Evolutionary conservation across 2,329 filamentous ascomycete species (phyloP).

Genomic region (Arthrobotrys musiformis): DNA sequence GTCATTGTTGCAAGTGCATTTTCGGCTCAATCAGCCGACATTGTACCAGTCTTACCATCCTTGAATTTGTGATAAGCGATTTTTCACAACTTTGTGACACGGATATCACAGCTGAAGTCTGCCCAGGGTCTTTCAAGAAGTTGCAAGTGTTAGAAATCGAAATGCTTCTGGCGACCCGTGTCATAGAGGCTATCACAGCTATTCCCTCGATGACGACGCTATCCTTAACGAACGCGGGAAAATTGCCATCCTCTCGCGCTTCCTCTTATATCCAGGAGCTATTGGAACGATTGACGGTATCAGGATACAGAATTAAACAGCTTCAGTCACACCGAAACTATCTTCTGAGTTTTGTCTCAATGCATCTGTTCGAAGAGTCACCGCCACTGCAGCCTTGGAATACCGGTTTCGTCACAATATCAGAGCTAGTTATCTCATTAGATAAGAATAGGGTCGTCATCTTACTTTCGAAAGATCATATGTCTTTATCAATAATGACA

Average conservation of each 20-base stretch:
- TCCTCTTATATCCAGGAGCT: not conserved
- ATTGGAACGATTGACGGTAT: not conserved
- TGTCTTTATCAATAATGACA: too few relatives aligned
- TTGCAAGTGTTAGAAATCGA: not conserved
- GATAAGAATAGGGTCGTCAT: too few relatives aligned
- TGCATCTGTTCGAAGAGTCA: too few relatives aligned
- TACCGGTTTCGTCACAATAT: too few relatives aligned
- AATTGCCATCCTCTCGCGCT: not conserved
- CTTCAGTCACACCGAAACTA: not conserved
- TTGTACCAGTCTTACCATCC: not conserved
- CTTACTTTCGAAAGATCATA: too few relatives aligned
- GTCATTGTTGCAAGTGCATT: not conserved
- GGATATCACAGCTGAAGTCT: not conserved
- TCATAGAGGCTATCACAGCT: not conserved
- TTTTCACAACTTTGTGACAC: not conserved
- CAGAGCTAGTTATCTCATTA: too few relatives aligned
- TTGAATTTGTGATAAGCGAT: not conserved
- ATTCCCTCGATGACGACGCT: not conserved
- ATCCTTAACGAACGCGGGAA: not conserved
- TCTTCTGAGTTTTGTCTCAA: not conserved
- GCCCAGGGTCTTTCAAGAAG: not conserved
- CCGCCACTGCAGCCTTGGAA: too few relatives aligned
- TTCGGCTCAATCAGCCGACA: not conserved
- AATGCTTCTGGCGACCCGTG: not conserved
- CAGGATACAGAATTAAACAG: not conserved